phyloP scores from a whole-genome alignment of 805 yeast genomes.

The Metschnikowia picachoensis region DNA sequence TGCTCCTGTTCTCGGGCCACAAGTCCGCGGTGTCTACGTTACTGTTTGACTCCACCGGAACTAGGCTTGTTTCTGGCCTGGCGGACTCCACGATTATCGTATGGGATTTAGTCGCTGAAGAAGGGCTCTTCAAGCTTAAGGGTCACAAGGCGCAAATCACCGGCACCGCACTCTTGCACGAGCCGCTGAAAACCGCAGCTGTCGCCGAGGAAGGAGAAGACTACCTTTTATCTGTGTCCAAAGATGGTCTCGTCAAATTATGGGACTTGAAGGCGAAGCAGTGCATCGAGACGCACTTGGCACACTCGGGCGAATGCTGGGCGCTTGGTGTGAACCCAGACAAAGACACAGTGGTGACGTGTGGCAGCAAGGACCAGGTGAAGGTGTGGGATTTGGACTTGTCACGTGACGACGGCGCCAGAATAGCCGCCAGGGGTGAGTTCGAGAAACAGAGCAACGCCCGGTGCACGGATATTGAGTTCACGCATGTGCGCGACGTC shows the following conservation, averaged over 20 bases:
- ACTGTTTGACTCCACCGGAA: conserved; percentile 74
- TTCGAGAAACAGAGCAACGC: conserved; percentile 75
- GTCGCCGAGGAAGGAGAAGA: conserved; percentile 54
- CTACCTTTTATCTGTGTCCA: conserved; percentile 72
- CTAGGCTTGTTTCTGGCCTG: conserved; percentile 82
- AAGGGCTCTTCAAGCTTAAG: conserved; percentile 78
- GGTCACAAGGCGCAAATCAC: conserved; percentile 91
- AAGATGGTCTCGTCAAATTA: conserved; percentile 86
- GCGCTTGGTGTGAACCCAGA: conserved; percentile 50
- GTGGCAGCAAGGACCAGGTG: conserved; percentile 77
- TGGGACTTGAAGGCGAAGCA: conserved; percentile 92
- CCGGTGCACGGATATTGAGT: conserved; percentile 59
- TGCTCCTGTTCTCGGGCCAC: conserved; percentile 89
- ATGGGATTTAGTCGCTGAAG: conserved; percentile 95
- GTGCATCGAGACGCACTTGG: conserved; percentile 91
- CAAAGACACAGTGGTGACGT: conserved; percentile 53
- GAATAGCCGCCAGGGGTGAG: conserved; percentile 54
- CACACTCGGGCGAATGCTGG: conserved; percentile 95
- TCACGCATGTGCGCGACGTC: conserved; percentile 30
- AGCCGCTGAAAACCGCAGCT: conserved; percentile 19
- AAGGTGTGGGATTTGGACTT: conserved; percentile 79
- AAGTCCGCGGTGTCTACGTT: conserved; percentile 69
- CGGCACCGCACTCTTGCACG: conserved; percentile 53
- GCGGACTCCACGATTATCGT: conserved; percentile 77
- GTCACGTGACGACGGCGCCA: conserved; percentile 44